A percentile compares a stretch with the other conserved stretches of the same genome.
phyloP scores from a whole-genome alignment of 495 filamentous ascomycete genomes.

The Aspergillus affinis region DNA sequence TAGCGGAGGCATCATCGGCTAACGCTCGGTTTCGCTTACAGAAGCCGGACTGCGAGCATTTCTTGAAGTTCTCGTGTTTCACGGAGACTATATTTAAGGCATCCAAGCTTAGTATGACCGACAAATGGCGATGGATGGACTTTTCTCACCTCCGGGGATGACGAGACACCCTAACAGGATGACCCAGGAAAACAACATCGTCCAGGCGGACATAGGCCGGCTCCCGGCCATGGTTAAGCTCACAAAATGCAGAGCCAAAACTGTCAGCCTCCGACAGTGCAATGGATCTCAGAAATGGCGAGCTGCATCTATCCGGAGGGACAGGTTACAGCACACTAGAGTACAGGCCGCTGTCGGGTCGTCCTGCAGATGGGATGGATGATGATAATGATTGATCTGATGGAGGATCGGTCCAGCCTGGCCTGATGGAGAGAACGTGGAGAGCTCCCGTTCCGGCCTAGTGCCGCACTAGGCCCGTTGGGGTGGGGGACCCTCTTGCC shows the following conservation, averaged over 20 bases:
- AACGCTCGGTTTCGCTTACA: slow-evolving; percentile 90
- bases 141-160: slow-evolving; percentile 37
- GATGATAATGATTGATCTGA: slow-evolving; percentile 1
- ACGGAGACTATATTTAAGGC: slow-evolving; percentile 61
- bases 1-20: slow-evolving; percentile 69
- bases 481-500: background rate
- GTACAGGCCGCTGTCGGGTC: background rate
- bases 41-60: slow-evolving; percentile 90
- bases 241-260: slow-evolving; percentile 34
- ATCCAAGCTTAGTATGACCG: background rate
- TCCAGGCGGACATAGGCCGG: slow-evolving; percentile 57
- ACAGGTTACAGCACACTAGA: slow-evolving; percentile 19
- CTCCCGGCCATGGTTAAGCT: slow-evolving; percentile 39
- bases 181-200: slow-evolving; percentile 44
- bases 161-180: slow-evolving; percentile 41
- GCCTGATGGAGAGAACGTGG: slow-evolving; percentile 36
- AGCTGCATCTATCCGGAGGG: slow-evolving; percentile 39
- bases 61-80: slow-evolving; percentile 96
- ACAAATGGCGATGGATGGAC: background rate
- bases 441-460: slow-evolving; percentile 21
- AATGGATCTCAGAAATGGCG: slow-evolving; percentile 19
- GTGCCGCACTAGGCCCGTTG: slow-evolving; percentile 17
- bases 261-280: slow-evolving; percentile 35
- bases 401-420: slow-evolving; percentile 42
- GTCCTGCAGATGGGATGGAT: background rate